A percentile compares a stretch with the other conserved stretches of the same genome.
phyloP scores from a whole-genome alignment of 108 stramenopile species.

The Discostella pseudostelligera region DNA sequence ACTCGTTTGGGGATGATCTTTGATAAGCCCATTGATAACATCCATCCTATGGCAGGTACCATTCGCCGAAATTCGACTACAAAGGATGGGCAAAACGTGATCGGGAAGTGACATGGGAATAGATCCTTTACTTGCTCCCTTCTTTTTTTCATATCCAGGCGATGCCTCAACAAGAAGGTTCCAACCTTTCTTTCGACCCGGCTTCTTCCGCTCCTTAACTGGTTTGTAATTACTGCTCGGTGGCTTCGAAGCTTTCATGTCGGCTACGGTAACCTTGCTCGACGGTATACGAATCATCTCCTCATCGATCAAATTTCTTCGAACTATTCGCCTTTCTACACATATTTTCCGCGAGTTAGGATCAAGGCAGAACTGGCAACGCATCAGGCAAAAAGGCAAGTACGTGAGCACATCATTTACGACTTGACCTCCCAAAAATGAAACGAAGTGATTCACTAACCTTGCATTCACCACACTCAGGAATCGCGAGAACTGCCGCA shows the following conservation, averaged over 20 bases:
- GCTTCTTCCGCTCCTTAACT: constrained; percentile 39
- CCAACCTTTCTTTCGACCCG: constrained; percentile 51
- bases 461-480: constrained; percentile 80
- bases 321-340: constrained; percentile 55
- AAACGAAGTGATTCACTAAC: constrained; percentile 21
- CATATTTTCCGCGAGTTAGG: constrained; percentile 58
- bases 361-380: constrained; percentile 54
- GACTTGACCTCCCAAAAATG: background rate
- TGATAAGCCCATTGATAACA: constrained; percentile 74
- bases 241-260: constrained; percentile 41
- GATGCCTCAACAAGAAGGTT: constrained; percentile 31
- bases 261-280: constrained; percentile 15
- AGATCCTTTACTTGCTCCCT: constrained; percentile 43
- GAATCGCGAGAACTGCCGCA: constrained; percentile 60
- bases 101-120: constrained; percentile 83
- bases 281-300: constrained; percentile 50
- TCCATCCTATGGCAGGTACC: constrained; percentile 76
- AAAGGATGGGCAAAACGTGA: constrained; percentile 74
- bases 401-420: constrained; percentile 3
- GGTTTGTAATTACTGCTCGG: constrained; percentile 47
- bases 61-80: constrained; percentile 64
- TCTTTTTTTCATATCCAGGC: constrained; percentile 13
- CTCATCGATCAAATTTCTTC: constrained; percentile 59
- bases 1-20: constrained; percentile 76
- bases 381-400: background rate